phyloP scores from a whole-genome alignment of 306 rosid genomes.

The Citrullus colocynthis region DNA sequence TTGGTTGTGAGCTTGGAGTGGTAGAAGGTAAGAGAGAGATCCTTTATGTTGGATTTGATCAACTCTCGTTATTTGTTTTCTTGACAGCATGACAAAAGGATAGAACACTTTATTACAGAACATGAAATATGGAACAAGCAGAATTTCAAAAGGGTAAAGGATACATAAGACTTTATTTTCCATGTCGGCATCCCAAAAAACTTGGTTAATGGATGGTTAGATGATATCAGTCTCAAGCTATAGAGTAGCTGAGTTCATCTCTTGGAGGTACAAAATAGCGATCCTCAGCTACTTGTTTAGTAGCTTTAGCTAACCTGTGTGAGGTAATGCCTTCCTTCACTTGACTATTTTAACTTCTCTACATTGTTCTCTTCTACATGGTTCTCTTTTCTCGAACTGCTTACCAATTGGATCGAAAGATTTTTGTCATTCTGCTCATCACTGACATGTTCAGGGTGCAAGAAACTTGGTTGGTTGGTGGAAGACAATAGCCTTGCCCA shows the following conservation, averaged over 20 bases:
- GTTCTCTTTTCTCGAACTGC: slow-evolving; percentile 6
- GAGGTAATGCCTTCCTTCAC: neutral
- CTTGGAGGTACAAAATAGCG: neutral
- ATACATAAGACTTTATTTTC: neutral
- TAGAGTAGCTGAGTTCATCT: neutral
- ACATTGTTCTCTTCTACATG: slow-evolving; percentile 5
- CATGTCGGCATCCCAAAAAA: neutral
- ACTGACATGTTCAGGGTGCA: slow-evolving; percentile 17
- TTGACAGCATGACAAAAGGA: no score
- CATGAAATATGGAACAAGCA: neutral
- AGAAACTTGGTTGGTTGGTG: slow-evolving; percentile 58
- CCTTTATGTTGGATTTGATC: no score
- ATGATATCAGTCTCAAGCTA: neutral
- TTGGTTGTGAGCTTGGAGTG: no score
- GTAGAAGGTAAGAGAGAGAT: no score
- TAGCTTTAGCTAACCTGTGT: neutral
- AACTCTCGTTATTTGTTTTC: no score
- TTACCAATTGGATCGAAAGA: neutral
- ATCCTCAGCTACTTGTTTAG: neutral
- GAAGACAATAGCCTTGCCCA: slow-evolving; percentile 65
- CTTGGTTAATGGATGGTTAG: neutral
- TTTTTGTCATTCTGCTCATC: slow-evolving; percentile 6
- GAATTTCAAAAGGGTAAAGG: neutral
- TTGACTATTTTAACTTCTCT: neutral
- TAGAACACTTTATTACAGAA: neutral